Evolutionary conservation across 371 early-diverging fungal species (phyloP).

Genomic region (Mortierella sp.): DNA sequence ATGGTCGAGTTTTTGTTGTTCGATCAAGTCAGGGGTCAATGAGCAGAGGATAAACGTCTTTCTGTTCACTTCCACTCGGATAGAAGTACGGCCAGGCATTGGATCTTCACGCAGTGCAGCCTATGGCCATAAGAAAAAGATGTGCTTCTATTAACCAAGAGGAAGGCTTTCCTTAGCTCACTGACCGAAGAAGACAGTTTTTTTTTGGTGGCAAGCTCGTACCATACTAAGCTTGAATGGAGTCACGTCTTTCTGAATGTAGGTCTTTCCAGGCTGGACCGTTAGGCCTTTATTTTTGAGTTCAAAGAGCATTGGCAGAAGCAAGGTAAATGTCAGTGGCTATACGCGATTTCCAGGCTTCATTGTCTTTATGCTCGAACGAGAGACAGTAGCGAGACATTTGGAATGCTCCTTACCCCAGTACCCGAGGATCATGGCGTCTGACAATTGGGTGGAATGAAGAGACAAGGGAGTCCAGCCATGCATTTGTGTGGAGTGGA

Average conservation of each 20-base stretch:
- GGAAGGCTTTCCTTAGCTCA: neutral
- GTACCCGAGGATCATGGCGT: slow-evolving; percentile 49
- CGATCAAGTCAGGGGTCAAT: slow-evolving; percentile 67
- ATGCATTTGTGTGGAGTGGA: too few species aligned
- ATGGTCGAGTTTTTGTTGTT: slow-evolving; percentile 77
- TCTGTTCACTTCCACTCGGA: slow-evolving; percentile 74
- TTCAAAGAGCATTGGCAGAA: neutral
- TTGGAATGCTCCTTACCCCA: slow-evolving; percentile 28
- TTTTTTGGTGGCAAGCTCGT: neutral
- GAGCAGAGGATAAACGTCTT: slow-evolving; percentile 82
- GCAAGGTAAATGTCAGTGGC: neutral
- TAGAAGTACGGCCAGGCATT: slow-evolving; percentile 68
- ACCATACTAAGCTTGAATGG: slow-evolving; percentile 83
- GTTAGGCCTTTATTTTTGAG: slow-evolving; percentile 56
- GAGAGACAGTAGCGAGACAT: neutral
- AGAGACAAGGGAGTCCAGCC: neutral
- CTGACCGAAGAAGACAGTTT: neutral
- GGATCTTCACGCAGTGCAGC: slow-evolving; percentile 76
- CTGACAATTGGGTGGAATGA: slow-evolving; percentile 2
- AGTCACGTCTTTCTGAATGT: slow-evolving; percentile 76
- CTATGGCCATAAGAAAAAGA: slow-evolving; percentile 49
- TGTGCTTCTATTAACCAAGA: neutral
- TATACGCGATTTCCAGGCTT: neutral
- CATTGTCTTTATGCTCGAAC: neutral
- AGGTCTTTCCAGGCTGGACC: slow-evolving; percentile 74